Percentiles rank a stretch among this genome's conserved stretches.
Conservation (phyloP, 805 yeast genomes). For the Sporopachydermia lactativora region DNA sequence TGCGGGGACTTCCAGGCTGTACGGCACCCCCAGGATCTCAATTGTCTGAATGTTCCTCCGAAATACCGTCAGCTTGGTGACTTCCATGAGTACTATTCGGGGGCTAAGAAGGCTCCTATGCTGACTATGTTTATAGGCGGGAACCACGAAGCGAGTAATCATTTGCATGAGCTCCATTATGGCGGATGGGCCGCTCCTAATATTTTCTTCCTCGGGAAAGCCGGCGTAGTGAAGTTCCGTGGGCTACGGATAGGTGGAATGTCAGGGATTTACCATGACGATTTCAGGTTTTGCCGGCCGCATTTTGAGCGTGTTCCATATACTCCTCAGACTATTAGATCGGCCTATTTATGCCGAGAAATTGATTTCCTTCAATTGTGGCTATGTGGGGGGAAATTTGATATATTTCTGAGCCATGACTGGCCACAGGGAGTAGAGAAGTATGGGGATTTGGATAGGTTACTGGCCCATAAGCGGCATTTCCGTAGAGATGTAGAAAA, state of each 20-base stretch:
- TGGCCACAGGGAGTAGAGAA: conserved; percentile 81
- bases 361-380: conserved; percentile 41
- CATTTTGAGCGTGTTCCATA: conserved; percentile 36
- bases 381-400: conserved; percentile 26
- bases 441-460: conserved; percentile 38
- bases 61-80: conserved; percentile 72
- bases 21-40: conserved; percentile 46
- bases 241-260: conserved; percentile 72
- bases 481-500: conserved; percentile 48
- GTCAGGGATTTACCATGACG: conserved; percentile 65
- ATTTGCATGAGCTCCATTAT: conserved; percentile 50
- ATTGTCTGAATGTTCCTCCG: conserved; percentile 61
- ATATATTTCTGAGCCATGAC: conserved; percentile 70
- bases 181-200: conserved; percentile 95
- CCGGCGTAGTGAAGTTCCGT: conserved; percentile 57
- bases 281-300: conserved; percentile 28
- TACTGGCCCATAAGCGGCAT: conserved; percentile 49
- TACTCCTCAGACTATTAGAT: conserved; percentile 29
- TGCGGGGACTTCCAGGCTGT: conserved; percentile 85
- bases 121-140: conserved; percentile 84
- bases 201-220: conserved; percentile 72
- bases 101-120: conserved; percentile 50
- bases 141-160: conserved; percentile 83
- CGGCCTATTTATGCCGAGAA: conserved; percentile 64
- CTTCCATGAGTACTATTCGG: conserved; percentile 57